phyloP scores from a whole-genome alignment of 2,329 filamentous ascomycete species.

The Penicillium sp. region DNA sequence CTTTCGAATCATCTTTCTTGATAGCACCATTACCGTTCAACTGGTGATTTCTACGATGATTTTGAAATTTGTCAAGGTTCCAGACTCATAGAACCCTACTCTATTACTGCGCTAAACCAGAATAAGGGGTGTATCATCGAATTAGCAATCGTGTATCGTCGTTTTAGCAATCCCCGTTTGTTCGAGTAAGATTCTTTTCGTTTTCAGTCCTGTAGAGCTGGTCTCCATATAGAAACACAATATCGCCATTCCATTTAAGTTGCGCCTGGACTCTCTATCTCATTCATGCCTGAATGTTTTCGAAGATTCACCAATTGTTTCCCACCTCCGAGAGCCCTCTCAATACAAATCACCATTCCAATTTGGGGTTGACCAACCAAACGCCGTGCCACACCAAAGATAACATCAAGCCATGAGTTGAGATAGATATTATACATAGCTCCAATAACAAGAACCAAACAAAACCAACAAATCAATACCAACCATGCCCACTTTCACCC shows the following conservation, averaged over 20 bases:
- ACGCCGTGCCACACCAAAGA: background rate
- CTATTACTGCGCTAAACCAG: no score
- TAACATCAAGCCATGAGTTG: background rate
- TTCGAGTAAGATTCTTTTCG: background rate
- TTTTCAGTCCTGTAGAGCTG: background rate
- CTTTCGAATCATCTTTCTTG: no score
- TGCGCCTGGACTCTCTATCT: background rate
- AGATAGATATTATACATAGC: constrained; percentile 1
- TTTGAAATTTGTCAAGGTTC: no score
- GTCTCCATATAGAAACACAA: background rate
- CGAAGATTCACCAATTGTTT: background rate
- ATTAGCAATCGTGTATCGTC: no score
- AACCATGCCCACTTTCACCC: constrained; percentile 62
- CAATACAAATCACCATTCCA: background rate
- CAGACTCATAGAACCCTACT: no score
- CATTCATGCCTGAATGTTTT: constrained; percentile 5
- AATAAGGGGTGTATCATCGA: no score
- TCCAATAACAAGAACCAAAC: background rate
- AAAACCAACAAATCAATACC: constrained; percentile 57
- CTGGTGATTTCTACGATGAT: no score
- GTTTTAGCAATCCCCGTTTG: no score
- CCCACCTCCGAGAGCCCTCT: background rate
- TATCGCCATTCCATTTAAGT: background rate
- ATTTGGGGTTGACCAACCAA: background rate
- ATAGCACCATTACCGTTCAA: no score